These are phyloP conservation scores for Hypoxylon sp. DNA, from an alignment of 2,329 filamentous ascomycete genomes.

Conservation along the genomic window DNA sequence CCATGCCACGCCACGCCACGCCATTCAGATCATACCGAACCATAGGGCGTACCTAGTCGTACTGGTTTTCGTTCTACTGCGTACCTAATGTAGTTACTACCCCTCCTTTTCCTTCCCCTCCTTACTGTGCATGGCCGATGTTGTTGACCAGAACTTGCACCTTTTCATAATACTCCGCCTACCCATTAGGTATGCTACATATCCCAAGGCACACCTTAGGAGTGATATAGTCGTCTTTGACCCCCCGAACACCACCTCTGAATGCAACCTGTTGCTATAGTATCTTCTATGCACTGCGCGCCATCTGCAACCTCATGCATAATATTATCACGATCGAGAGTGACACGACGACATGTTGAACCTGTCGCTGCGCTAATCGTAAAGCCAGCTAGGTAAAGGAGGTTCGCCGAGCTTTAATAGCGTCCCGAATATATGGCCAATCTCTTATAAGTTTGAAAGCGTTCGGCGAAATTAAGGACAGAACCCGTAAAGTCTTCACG, in stretches of 20 bases:
- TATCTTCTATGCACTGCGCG: conserved; percentile 15
- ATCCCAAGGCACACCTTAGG: conserved; percentile 3
- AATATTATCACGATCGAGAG: conserved; percentile 6
- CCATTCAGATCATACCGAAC: conserved; percentile 37
- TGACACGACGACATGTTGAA: conserved; percentile 3
- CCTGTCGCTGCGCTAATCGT: background rate
- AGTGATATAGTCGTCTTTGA: background rate
- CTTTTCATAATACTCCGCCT: conserved; percentile 2
- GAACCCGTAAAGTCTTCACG: background rate
- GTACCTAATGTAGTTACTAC: conserved; percentile 16
- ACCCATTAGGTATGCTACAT: conserved; percentile 11
- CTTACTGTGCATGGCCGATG: conserved; percentile 1
- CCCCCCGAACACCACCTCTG: background rate
- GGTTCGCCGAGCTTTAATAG: background rate
- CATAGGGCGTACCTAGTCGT: conserved; percentile 27
- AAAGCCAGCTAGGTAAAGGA: background rate
- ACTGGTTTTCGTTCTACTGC: conserved; percentile 18
- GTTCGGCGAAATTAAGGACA: background rate
- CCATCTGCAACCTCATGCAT: conserved; percentile 13
- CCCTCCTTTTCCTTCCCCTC: conserved; percentile 31
- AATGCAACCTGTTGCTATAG: conserved; percentile 22
- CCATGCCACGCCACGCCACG: conserved; percentile 11
- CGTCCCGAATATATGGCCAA: background rate
- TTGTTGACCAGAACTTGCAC: conserved; percentile 16
- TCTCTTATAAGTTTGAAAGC: background rate